Conservation (phyloP, 164 flowering plant genomes). For the Macadamia integrifolia region DNA sequence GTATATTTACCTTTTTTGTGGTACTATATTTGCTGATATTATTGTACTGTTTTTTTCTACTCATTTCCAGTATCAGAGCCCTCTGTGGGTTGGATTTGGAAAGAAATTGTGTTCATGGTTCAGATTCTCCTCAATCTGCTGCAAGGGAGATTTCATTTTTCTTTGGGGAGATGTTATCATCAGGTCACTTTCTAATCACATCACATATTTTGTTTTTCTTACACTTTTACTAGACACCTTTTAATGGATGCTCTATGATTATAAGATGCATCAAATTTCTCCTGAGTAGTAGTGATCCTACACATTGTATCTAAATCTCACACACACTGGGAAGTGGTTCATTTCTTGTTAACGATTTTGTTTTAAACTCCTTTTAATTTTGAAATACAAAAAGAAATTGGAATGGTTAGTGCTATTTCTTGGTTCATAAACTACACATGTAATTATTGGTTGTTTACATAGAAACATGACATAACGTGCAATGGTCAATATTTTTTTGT, state of each 20-base stretch:
- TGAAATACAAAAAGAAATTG: too few relatives aligned
- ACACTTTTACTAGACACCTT: neutral
- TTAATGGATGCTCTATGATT: neutral
- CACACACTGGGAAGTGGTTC: too few relatives aligned
- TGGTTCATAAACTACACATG: too few relatives aligned
- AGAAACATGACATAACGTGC: too few relatives aligned
- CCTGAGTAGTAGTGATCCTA: too few relatives aligned
- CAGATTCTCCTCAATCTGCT: slow-evolving; percentile 78
- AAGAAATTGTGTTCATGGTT: slow-evolving; percentile 89
- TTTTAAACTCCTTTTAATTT: too few relatives aligned
- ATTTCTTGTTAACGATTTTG: too few relatives aligned
- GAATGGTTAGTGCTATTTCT: too few relatives aligned
- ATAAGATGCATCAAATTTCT: too few relatives aligned
- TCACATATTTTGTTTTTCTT: neutral
- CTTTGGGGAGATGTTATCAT: slow-evolving; percentile 34
- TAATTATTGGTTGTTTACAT: too few relatives aligned
- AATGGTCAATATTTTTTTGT: too few relatives aligned
- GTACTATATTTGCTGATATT: neutral
- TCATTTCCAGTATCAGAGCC: slow-evolving; percentile 66
- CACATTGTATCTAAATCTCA: too few relatives aligned
- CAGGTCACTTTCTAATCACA: slow-evolving; percentile 30
- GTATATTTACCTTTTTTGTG: neutral
- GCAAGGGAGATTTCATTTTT: slow-evolving; percentile 70
- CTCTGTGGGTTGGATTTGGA: slow-evolving; percentile 62
- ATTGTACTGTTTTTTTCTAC: neutral